A percentile compares a stretch with the other conserved stretches of the same genome.
Conservation (phyloP, 495 filamentous ascomycete genomes). For the Peziza echinospora region DNA sequence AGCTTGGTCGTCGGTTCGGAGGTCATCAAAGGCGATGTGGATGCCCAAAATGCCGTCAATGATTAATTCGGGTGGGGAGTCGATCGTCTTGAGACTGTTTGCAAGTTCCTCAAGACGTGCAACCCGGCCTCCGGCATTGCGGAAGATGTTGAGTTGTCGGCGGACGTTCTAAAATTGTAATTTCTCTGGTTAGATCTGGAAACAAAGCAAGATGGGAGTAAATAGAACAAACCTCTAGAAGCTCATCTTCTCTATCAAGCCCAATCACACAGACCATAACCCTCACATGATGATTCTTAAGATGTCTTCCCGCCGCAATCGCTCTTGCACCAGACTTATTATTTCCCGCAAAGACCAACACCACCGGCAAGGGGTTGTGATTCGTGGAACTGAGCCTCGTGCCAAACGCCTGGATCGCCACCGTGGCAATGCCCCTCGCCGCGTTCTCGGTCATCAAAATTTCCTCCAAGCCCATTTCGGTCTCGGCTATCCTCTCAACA, state of each 20-base stretch:
- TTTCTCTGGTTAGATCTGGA: neutral
- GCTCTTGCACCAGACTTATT: conserved; percentile 67
- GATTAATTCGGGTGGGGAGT: conserved; percentile 52
- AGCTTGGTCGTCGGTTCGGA: conserved; percentile 59
- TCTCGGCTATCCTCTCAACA: conserved; percentile 66
- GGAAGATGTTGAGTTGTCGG: conserved; percentile 53
- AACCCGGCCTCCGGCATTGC: conserved; percentile 52
- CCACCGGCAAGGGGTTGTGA: conserved; percentile 36
- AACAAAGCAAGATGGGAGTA: conserved; percentile 17
- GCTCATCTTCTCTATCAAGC: conserved; percentile 46
- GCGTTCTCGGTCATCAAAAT: conserved; percentile 84
- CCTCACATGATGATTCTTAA: conserved; percentile 55
- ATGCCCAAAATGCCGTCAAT: conserved; percentile 75
- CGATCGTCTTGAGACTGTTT: conserved; percentile 25
- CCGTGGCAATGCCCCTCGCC: conserved; percentile 66
- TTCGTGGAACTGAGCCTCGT: conserved; percentile 21
- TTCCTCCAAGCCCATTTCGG: conserved; percentile 64
- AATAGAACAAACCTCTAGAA: too few species aligned
- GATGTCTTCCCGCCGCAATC: conserved; percentile 65
- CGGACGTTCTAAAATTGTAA: conserved; percentile 25
- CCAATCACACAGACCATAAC: conserved; percentile 70
- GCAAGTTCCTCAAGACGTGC: conserved; percentile 33
- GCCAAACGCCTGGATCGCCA: conserved; percentile 40
- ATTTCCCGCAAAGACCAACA: conserved; percentile 72
- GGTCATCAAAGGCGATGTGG: conserved; percentile 61